Percentiles rank a stretch among this genome's conserved stretches.
Conservation (phyloP, 495 filamentous ascomycete genomes). For the Tuber umbilicatum region DNA sequence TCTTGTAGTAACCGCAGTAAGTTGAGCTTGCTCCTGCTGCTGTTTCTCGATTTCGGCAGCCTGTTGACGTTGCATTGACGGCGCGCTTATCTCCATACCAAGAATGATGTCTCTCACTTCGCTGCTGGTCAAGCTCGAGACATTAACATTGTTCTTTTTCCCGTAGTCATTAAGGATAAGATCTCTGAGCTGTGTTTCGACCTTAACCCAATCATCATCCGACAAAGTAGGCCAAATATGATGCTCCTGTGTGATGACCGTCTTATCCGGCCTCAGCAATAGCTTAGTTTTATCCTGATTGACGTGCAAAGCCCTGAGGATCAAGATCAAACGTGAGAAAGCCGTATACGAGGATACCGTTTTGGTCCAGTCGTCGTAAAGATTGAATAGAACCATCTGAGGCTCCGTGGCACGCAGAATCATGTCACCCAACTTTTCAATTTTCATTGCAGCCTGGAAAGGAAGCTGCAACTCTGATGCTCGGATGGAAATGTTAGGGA, state of each 20-base stretch:
- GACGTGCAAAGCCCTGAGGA: conserved; percentile 91
- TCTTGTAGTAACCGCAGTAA: conserved; percentile 96
- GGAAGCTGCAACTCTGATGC: conserved; percentile 96
- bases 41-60: conserved; percentile 99
- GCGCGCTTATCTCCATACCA: conserved; percentile 98
- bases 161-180: conserved; percentile 97
- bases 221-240: conserved; percentile 96
- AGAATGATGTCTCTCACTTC: conserved; percentile 98
- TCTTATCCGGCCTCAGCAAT: conserved; percentile 94
- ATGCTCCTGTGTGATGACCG: conserved; percentile 94
- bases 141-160: conserved; percentile 99
- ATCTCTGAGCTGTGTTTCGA: conserved; percentile 92
- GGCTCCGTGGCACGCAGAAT: conserved; percentile 95
- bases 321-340: conserved; percentile 92
- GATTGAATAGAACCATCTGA: conserved; percentile 99
- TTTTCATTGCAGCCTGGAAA: conserved; percentile 99
- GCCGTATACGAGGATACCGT: conserved; percentile 97
- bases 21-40: conserved; percentile 89
- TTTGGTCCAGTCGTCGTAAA: conserved; percentile 99
- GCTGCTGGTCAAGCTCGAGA: conserved; percentile 87
- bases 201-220: conserved; percentile 98
- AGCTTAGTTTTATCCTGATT: conserved; percentile 99
- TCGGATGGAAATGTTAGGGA: conserved; percentile 98
- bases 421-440: conserved; percentile 98
- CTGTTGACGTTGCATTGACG: conserved; percentile 96